Percentiles rank a stretch among this genome's conserved stretches.
These are phyloP conservation scores for Eimeria mitis DNA, from an alignment of 169 alveolate genomes.

Conservation along the genomic window DNA sequence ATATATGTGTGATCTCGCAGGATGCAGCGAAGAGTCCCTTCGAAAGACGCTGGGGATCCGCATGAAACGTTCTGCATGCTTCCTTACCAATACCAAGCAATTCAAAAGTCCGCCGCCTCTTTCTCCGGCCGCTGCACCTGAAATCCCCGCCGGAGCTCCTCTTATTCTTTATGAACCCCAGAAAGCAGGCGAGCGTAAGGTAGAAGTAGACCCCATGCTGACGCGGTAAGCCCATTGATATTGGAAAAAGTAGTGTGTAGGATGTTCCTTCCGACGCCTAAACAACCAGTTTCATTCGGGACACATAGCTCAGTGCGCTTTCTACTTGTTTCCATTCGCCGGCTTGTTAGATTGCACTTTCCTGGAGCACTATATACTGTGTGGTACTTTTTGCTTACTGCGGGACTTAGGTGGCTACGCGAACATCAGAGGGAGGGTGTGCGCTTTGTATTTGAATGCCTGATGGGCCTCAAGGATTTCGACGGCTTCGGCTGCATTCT, in stretches of 20 bases:
- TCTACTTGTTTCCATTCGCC: background rate
- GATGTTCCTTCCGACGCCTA: background rate
- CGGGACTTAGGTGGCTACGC: conserved; percentile 76
- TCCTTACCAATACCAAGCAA: conserved; percentile 74
- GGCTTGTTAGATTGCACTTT: background rate
- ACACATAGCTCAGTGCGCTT: background rate
- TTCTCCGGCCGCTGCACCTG: conserved; percentile 13
- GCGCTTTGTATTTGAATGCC: conserved; percentile 93
- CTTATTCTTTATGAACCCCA: conserved; percentile 88
- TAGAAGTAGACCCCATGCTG: conserved; percentile 89
- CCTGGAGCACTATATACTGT: background rate
- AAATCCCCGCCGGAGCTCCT: conserved; percentile 78
- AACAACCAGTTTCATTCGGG: background rate
- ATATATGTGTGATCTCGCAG: conserved; percentile 19
- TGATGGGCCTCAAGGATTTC: conserved; percentile 93
- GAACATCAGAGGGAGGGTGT: conserved; percentile 92
- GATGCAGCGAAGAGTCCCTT: conserved; percentile 88
- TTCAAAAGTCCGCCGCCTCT: conserved; percentile 78
- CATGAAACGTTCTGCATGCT: conserved; percentile 83
- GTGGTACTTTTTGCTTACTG: background rate
- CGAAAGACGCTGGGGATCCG: conserved; percentile 89
- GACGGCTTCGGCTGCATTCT: conserved; percentile 94
- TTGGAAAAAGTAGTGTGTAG: background rate
- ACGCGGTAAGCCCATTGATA: conserved; percentile 83
- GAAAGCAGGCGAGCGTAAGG: conserved; percentile 80